Base-by-base conservation (phyloP, 163 green algal species). In the Chlamydomonas reinhardtii region DNA sequence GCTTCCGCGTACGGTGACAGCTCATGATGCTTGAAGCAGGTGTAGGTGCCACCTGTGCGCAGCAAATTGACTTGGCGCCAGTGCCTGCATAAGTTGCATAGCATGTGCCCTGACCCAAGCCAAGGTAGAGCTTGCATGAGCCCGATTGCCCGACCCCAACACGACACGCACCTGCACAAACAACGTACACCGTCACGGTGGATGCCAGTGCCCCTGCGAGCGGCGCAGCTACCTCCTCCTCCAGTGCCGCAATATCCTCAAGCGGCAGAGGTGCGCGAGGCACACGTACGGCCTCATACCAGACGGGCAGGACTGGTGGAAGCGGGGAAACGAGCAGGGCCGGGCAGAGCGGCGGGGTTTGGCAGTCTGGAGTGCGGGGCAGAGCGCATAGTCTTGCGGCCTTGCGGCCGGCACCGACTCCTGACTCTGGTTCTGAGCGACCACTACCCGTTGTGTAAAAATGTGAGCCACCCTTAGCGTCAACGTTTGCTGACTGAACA, bases 211-310 rank as follows among this genome's bases (percentile, higher is more conserved):
- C 59, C 3, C 37, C 56, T 2, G 71, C 71, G 6, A 87, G 56
- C 20, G 81, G 71, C 20, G 72, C 32, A 2, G 81, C 35, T 17
- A 59, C 15, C 9, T 35, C 59, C 43, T 39, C 39, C 61, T 70
- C 59, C 31, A 87, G 61, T 0, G 11, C 17, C 5, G 35, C 22
- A 2, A 87, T 74, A 3, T 74, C 59, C 25, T 20, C 59, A 12
- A 69, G 59, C 16, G 81, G 81, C 29, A 87, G 59, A 9, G 71
- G 48, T 29, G 39, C 71, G 27, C 81, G 81, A 35, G 81, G 81
- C 0, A 87, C 59, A 1, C 71, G 72, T 31, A 81, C 72, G 20
- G 71, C 9, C 11, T 37, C 35, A 39, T 81, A 82, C 81, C 70
- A 82, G 54, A 87, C 1, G 20, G 81, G 59, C 12, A 87, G 15